Evolutionary conservation across 495 filamentous ascomycete species (phyloP).

Genomic region (Xylaria bambusicola): DNA sequence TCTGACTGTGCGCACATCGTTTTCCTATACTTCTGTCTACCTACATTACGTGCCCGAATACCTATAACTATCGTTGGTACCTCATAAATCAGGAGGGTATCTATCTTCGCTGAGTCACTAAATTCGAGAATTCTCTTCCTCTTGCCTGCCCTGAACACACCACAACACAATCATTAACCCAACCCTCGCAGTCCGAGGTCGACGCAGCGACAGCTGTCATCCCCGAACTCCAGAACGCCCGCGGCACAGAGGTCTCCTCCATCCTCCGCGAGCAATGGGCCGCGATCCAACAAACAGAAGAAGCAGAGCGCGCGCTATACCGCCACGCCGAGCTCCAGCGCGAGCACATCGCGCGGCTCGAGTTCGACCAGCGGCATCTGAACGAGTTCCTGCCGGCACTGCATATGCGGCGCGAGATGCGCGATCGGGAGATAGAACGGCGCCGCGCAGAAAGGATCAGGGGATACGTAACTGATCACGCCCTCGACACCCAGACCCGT

Average conservation of each 20-base stretch:
- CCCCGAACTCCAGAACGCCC: not conserved
- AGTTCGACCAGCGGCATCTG: not conserved
- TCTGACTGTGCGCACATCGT: not conserved
- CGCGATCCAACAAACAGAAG: not conserved
- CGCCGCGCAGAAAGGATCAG: not conserved
- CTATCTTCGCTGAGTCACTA: too few species aligned
- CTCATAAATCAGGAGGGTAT: not conserved
- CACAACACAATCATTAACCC: not conserved
- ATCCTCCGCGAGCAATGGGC: constrained; percentile 5
- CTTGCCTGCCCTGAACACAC: too few species aligned
- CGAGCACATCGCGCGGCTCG: not conserved
- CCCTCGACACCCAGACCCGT: constrained; percentile 14
- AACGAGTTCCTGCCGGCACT: constrained; percentile 11
- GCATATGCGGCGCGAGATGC: constrained; percentile 11
- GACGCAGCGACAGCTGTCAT: not conserved
- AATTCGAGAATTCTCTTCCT: too few species aligned
- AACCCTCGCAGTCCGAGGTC: not conserved
- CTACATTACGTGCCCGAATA: not conserved
- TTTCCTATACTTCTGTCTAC: not conserved
- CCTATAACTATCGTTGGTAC: not conserved
- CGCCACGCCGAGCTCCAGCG: not conserved
- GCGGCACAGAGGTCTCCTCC: not conserved
- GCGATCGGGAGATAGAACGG: not conserved
- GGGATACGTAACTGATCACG: constrained; percentile 6
- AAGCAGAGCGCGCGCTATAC: not conserved